phyloP scores from a whole-genome alignment of 345 rosid species.

The Lagerstroemia speciosa region DNA sequence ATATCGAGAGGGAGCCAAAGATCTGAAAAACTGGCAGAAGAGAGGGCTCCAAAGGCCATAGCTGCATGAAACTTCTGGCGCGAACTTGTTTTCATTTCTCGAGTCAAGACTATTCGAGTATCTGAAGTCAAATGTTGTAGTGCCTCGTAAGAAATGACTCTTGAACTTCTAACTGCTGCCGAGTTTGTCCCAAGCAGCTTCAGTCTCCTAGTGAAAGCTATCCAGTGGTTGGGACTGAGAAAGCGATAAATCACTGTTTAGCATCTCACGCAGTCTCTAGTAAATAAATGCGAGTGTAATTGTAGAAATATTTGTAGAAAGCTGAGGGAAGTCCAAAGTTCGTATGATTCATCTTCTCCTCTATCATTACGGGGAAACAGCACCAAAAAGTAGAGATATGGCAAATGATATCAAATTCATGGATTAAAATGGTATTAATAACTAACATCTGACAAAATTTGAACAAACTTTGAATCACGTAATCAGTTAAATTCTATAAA shows the following conservation, averaged over 20 bases:
- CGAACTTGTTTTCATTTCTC: constrained; percentile 39
- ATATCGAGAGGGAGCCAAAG: constrained; percentile 97
- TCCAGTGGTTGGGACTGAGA: constrained; percentile 64
- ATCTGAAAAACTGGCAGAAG: constrained; percentile 59
- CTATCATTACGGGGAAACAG: neutral
- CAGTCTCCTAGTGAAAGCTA: constrained; percentile 47
- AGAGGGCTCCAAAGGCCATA: constrained; percentile 52
- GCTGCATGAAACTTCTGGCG: constrained; percentile 40
- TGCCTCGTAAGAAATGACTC: constrained; percentile 26
- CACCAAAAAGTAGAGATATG: neutral
- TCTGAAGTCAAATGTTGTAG: constrained; percentile 55
- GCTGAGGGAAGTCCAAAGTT: neutral
- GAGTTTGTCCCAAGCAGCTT: constrained; percentile 51
- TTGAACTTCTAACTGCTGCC: constrained; percentile 49
- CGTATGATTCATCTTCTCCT: neutral
- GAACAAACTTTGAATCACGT: neutral
- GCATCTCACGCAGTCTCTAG: neutral
- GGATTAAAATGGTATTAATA: neutral
- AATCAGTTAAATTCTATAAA: neutral
- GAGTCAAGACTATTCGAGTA: constrained; percentile 24
- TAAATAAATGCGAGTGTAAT: neutral
- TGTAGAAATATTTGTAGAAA: neutral
- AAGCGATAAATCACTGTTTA: neutral
- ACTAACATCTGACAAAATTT: neutral
- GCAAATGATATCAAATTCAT: neutral